Percentiles rank a stretch among this genome's conserved stretches.
Evolutionary conservation across 176 grass and related monocot species (phyloP).

Genomic region (Dactylis glomerata): DNA sequence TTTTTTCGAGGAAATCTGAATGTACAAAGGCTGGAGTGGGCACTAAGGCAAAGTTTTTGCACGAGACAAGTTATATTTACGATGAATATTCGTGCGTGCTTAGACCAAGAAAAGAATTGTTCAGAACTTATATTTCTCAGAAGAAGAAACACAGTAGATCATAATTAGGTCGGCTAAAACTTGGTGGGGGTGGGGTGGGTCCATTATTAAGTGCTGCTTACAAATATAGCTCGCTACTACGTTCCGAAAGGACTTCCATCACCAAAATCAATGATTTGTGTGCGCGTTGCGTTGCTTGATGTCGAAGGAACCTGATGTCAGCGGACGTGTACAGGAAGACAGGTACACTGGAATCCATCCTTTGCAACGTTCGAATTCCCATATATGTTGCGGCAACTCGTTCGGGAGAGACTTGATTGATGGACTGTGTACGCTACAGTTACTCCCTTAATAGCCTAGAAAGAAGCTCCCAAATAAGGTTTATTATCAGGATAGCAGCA

Average conservation of each 20-base stretch:
- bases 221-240: background rate
- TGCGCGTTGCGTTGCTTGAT: constrained; percentile 1
- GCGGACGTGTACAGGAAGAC: background rate
- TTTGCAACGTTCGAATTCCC: background rate
- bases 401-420: background rate
- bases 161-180: background rate
- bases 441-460: background rate
- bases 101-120: background rate
- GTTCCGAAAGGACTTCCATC: background rate
- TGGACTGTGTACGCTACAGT: background rate
- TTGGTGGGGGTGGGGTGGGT: background rate
- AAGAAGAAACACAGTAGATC: background rate
- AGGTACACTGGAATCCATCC: too few species aligned
- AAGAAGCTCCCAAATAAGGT: background rate
- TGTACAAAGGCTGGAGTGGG: too few species aligned
- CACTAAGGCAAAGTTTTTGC: too few species aligned
- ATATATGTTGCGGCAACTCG: background rate
- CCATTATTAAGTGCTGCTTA: background rate
- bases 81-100: background rate
- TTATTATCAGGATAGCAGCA: background rate
- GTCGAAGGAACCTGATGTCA: background rate
- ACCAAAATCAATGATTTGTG: background rate
- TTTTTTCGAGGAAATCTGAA: too few species aligned
- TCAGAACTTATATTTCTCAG: background rate
- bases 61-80: too few species aligned